Evolutionary conservation across 306 rosid species (phyloP).

Genomic region (Cicer cuneatum): DNA sequence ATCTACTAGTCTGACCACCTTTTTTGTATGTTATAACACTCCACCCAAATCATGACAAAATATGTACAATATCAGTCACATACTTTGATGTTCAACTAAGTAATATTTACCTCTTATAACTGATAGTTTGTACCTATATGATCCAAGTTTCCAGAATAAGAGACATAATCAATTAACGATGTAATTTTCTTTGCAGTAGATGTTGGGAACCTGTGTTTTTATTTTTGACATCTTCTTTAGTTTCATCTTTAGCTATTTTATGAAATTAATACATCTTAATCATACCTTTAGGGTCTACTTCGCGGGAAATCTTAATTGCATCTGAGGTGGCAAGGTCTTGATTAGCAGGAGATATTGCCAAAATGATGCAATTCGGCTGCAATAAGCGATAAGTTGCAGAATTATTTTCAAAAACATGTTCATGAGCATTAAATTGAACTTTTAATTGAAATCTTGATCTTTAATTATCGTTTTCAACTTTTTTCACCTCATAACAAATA

Average conservation of each 20-base stretch:
- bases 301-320: conserved; percentile 97
- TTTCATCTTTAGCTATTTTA: conserved; percentile 19
- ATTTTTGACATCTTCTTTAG: conserved; percentile 11
- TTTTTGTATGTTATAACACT: neutral
- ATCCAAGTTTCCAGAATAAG: neutral
- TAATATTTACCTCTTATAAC: conserved; percentile 4
- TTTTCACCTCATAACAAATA: conserved; percentile 12
- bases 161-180: conserved; percentile 5
- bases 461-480: conserved; percentile 13
- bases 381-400: conserved; percentile 14
- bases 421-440: conserved; percentile 28
- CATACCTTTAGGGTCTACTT: conserved; percentile 88
- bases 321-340: conserved; percentile 99
- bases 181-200: conserved; percentile 2
- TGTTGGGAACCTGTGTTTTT: conserved; percentile 17
- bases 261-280: conserved; percentile 40
- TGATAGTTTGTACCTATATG: neutral
- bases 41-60: conserved; percentile 32
- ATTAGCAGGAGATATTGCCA: conserved; percentile 99
- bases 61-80: conserved; percentile 1
- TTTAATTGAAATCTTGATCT: conserved; percentile 31
- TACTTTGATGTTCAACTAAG: conserved; percentile 21
- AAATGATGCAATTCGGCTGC: conserved; percentile 96
- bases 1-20: neutral
- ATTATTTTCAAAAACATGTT: conserved; percentile 32